phyloP scores from a whole-genome alignment of 1,139 yeast species.

The Nakaseomyces bracarensis region DNA sequence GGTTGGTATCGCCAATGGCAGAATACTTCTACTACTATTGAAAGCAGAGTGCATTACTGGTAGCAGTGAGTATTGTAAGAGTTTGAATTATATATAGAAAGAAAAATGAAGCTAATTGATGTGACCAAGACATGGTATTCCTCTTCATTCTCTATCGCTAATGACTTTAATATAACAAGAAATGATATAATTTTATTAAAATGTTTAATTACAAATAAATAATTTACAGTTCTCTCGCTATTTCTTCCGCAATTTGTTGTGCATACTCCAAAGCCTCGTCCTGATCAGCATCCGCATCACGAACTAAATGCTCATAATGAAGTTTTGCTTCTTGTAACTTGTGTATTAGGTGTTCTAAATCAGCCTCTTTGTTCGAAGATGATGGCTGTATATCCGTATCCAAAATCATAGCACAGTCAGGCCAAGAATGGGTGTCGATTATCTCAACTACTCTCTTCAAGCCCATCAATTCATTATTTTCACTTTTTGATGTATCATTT shows the following conservation, averaged over 20 bases:
- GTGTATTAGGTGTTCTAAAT: constrained; percentile 3
- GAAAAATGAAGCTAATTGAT: too few species aligned
- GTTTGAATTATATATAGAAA: constrained; percentile 6
- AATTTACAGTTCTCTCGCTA: constrained; percentile 16
- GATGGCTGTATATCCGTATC: not conserved
- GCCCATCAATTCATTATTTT: constrained; percentile 27
- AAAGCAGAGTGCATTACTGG: constrained; percentile 24
- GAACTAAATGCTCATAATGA: constrained; percentile 6
- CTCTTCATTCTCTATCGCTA: too few species aligned
- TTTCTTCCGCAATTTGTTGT: constrained; percentile 23
- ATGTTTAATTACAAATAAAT: too few species aligned
- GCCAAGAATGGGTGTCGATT: constrained; percentile 30
- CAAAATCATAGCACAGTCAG: constrained; percentile 6
- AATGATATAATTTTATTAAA: too few species aligned
- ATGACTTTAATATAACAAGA: too few species aligned
- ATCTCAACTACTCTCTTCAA: constrained; percentile 23
- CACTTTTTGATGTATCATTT: constrained; percentile 12
- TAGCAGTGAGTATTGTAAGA: constrained; percentile 20
- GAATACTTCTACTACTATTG: constrained; percentile 24
- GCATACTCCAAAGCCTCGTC: constrained; percentile 23
- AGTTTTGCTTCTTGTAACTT: constrained; percentile 20
- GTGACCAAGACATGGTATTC: too few species aligned
- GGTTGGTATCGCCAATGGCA: constrained; percentile 19
- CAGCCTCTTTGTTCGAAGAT: not conserved
- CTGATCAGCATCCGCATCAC: constrained; percentile 6